A percentile compares a stretch with the other conserved stretches of the same genome.
These are phyloP conservation scores for Ocimum tenuiflorum DNA, from an alignment of 257 asterid genomes.

Conservation along the genomic window DNA sequence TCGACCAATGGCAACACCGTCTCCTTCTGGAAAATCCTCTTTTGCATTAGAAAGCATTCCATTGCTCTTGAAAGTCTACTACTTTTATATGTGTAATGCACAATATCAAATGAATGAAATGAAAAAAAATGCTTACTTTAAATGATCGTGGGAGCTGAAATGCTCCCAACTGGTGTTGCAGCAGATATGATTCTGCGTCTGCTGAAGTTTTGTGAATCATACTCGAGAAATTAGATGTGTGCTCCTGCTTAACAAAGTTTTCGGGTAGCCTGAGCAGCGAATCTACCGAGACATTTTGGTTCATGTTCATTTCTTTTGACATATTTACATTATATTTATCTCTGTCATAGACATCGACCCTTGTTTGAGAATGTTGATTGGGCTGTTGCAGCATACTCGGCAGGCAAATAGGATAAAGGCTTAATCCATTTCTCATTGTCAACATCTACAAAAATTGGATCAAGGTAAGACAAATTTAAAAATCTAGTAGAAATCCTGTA, in stretches of 20 bases:
- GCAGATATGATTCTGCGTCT: slow-evolving; percentile 26
- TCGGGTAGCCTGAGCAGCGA: slow-evolving; percentile 18
- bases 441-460: slow-evolving; percentile 40
- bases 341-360: slow-evolving; percentile 26
- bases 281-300: slow-evolving; percentile 27
- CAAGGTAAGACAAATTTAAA: too few relatives aligned
- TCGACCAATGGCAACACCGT: slow-evolving; percentile 20
- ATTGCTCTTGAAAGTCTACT: neutral
- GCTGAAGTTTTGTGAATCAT: slow-evolving; percentile 17
- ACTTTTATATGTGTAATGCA: too few relatives aligned
- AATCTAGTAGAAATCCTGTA: too few relatives aligned
- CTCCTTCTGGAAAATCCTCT: slow-evolving; percentile 29
- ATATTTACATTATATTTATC: slow-evolving; percentile 24
- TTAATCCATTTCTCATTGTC: slow-evolving; percentile 66
- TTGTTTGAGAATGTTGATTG: slow-evolving; percentile 27
- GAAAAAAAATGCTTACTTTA: slow-evolving; percentile 38
- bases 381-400: too few relatives aligned
- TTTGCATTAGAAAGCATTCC: slow-evolving; percentile 14
- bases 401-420: slow-evolving; percentile 45
- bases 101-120: too few relatives aligned
- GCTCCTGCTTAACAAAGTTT: slow-evolving; percentile 16
- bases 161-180: slow-evolving; percentile 25
- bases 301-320: slow-evolving; percentile 19
- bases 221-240: slow-evolving; percentile 22
- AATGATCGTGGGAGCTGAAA: slow-evolving; percentile 29